Percentiles rank a stretch among this genome's conserved stretches.
Conservation (phyloP, 2,329 filamentous ascomycete genomes). For the Pseudogymnoascus sp. region DNA sequence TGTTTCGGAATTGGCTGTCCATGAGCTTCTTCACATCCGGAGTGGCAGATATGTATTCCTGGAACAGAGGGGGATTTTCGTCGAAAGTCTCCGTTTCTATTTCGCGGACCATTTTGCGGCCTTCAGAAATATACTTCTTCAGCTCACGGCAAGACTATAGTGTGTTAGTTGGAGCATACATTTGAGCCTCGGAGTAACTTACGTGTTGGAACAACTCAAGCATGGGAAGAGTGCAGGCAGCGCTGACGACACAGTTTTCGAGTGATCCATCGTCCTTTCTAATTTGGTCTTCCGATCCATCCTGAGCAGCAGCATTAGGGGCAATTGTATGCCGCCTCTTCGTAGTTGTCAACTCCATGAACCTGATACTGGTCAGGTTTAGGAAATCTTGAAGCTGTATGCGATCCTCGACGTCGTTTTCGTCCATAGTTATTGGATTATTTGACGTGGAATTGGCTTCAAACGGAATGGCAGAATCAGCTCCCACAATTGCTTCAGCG, state of each 20-base stretch:
- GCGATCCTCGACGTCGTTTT: constrained; percentile 41
- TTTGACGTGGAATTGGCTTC: constrained; percentile 37
- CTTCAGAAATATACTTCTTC: constrained; percentile 94
- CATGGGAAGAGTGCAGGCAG: constrained; percentile 85
- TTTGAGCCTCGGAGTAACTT: constrained; percentile 30
- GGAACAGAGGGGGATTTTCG: constrained; percentile 85
- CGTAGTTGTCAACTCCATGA: constrained; percentile 97
- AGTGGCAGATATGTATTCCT: constrained; percentile 80
- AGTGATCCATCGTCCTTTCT: constrained; percentile 49
- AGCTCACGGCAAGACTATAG: constrained; percentile 75
- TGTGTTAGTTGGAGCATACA: constrained; percentile 24
- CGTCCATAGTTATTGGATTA: constrained; percentile 35
- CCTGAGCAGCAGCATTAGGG: constrained; percentile 37
- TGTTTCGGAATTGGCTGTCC: constrained; percentile 96
- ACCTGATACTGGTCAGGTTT: constrained; percentile 90
- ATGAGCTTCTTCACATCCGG: constrained; percentile 78
- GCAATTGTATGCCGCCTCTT: constrained; percentile 81
- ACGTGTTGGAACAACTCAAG: constrained; percentile 89
- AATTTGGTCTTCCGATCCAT: constrained; percentile 31
- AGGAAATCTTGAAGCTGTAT: constrained; percentile 89
- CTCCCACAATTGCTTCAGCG: constrained; percentile 32
- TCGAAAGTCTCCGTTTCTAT: constrained; percentile 84
- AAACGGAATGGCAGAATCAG: constrained; percentile 36
- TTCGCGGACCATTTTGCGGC: constrained; percentile 78
- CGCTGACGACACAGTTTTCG: constrained; percentile 76